These are phyloP conservation scores for Candida succiphila DNA, from an alignment of 805 yeast genomes.

Conservation along the genomic window DNA sequence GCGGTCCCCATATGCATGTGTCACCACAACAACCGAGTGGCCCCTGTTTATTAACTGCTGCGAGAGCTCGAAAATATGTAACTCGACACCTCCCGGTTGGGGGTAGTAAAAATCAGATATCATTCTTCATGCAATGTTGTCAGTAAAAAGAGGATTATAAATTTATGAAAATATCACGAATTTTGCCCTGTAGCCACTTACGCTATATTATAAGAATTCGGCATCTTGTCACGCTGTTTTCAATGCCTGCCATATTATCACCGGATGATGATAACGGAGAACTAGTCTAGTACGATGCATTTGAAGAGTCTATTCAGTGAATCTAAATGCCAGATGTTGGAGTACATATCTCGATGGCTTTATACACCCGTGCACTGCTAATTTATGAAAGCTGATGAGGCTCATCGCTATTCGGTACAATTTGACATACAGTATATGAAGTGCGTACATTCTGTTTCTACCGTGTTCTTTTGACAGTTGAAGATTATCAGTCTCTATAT, in stretches of 20 bases:
- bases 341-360: no score
- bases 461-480: no score
- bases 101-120: slow-evolving; percentile 97
- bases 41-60: slow-evolving; percentile 73
- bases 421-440: no score
- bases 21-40: slow-evolving; percentile 76
- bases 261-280: no score
- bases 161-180: no score
- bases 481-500: no score
- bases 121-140: slow-evolving; percentile 31
- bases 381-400: no score
- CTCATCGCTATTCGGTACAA: no score
- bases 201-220: slow-evolving; percentile 1
- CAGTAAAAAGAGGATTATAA: background rate
- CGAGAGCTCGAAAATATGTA: slow-evolving; percentile 86
- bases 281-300: no score
- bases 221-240: background rate
- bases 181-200: background rate
- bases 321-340: background rate
- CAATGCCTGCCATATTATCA: background rate
- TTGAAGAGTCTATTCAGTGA: no score
- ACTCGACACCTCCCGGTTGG: slow-evolving; percentile 96
- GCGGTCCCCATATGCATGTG: slow-evolving; percentile 82
- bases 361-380: no score
- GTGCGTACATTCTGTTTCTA: no score